Percentiles rank a stretch among this genome's conserved stretches.
These are phyloP conservation scores for Pedinophyceae sp. DNA, from an alignment of 139 green algal species.

Conservation along the genomic window DNA sequence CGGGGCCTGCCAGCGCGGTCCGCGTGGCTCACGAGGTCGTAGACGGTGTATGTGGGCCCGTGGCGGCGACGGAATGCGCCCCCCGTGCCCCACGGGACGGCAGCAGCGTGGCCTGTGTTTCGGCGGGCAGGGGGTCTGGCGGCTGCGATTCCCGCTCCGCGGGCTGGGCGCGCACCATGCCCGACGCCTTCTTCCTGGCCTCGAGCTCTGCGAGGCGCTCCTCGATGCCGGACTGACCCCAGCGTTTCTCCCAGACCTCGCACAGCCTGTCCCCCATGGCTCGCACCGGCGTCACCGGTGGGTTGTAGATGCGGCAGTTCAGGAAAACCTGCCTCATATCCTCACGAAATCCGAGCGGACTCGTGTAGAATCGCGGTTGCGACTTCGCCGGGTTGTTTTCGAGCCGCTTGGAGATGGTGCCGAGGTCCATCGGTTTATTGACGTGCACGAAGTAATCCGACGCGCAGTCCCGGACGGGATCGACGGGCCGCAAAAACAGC, in stretches of 20 bases:
- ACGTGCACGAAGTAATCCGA: constrained; percentile 51
- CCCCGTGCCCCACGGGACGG: too few relatives aligned
- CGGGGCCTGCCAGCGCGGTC: too few relatives aligned
- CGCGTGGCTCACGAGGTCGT: too few relatives aligned
- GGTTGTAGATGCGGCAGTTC: constrained; percentile 43
- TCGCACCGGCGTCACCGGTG: constrained; percentile 22
- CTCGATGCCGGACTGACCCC: constrained; percentile 21
- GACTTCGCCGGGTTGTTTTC: constrained; percentile 7
- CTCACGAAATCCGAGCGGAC: constrained; percentile 23
- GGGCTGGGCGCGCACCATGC: constrained; percentile 7
- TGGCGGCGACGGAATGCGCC: too few relatives aligned
- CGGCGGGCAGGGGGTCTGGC: background rate
- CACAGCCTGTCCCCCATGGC: constrained; percentile 25
- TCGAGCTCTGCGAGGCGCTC: constrained; percentile 22
- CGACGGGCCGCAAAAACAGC: constrained; percentile 25
- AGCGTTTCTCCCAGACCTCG: constrained; percentile 38
- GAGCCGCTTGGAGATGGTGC: constrained; percentile 22
- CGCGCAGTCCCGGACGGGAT: constrained; percentile 15
- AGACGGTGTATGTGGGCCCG: too few relatives aligned
- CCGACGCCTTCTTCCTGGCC: constrained; percentile 13
- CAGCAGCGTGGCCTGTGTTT: too few relatives aligned
- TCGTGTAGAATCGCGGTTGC: constrained; percentile 19
- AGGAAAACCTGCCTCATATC: constrained; percentile 32
- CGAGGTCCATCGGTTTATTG: constrained; percentile 57
- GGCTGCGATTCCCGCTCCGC: background rate